Evolutionary conservation across 805 yeast genomes (phyloP).

Genomic region (Brettanomyces bruxellensis): DNA sequence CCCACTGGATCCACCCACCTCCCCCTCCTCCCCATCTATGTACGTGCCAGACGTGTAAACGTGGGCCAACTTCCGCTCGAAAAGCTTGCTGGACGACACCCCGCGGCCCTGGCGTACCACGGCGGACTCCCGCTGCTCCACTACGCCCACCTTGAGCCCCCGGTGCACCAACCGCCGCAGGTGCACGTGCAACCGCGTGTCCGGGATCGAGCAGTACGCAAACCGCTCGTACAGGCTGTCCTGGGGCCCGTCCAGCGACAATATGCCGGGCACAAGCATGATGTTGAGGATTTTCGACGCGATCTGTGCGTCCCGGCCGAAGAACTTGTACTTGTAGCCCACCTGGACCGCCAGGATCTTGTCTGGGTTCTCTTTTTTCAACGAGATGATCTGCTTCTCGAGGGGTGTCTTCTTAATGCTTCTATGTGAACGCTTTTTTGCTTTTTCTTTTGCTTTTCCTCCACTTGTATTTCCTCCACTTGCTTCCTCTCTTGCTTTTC

Average conservation of each 20-base stretch:
- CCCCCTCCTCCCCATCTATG: constrained; percentile 40
- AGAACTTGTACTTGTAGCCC: constrained; percentile 86
- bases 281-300: constrained; percentile 63
- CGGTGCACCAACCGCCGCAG: constrained; percentile 59
- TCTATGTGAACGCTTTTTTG: no score
- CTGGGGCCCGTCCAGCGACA: constrained; percentile 32
- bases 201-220: constrained; percentile 84
- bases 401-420: constrained; percentile 36
- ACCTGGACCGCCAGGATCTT: constrained; percentile 76
- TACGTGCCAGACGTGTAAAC: constrained; percentile 81
- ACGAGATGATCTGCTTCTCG: constrained; percentile 64
- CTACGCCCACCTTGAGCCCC: constrained; percentile 81
- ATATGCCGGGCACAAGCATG: constrained; percentile 63
- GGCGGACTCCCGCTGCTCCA: constrained; percentile 75
- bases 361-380: constrained; percentile 54
- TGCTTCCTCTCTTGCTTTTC: not conserved
- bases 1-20: constrained; percentile 15
- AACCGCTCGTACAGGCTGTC: constrained; percentile 47
- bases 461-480: not conserved
- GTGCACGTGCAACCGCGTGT: constrained; percentile 63
- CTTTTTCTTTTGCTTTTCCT: constrained; percentile 3
- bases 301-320: constrained; percentile 71
- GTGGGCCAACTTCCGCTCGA: constrained; percentile 58
- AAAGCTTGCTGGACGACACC: constrained; percentile 44
- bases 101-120: constrained; percentile 51